Evolutionary conservation across 495 filamentous ascomycete species (phyloP), one percentile per base, ranked within the genome.

Genomic region (Hypoxylon trugodes): DNA sequence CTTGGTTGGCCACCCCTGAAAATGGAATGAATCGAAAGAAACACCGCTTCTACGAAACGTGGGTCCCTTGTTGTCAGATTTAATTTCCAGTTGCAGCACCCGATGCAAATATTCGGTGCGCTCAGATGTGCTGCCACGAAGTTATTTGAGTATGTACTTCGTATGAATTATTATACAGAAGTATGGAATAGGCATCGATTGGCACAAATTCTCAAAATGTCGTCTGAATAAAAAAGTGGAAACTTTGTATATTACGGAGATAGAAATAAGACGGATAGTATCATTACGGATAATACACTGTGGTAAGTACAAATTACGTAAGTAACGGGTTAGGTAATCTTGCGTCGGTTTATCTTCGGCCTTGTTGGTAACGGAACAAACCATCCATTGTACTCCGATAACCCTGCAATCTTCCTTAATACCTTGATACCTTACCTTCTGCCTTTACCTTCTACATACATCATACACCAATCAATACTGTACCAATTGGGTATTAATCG

Each of bases 161-260:
- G 9, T 30, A 41, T n/a, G 49, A 52, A n/a, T n/a, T n/a, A n/a
- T n/a, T n/a, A n/a, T n/a, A n/a, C n/a, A n/a, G 37, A 28, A 19
- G 7, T 35, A 35, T 33, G 38, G 22, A 37, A 19, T 22, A 24
- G 47, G 38, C 52, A 59, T 49, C 49, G 49, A 54, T 30, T 50
- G 47, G 38, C 52, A 59, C 54, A 55, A 54, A 54, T 30, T 50
- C 48, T 54, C 24, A 60, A 58, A 66, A 58, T 58, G 57, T 61
- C 40, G 57, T 57, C 51, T 56, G 63, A 53, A 66, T 66, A 58
- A 66, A 61, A 61, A 48, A 53, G 40, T 40, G 63, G 63, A 15
- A 12, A n/a, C n/a, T 30, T 21, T 1, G 6, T 47, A 32, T 43
- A 54, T 45, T 19, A 36, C n/a, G n/a, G n/a, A n/a, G n/a, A n/a